Conservation (phyloP, 257 asterid genomes). For the Anisodus tanguticus region DNA sequence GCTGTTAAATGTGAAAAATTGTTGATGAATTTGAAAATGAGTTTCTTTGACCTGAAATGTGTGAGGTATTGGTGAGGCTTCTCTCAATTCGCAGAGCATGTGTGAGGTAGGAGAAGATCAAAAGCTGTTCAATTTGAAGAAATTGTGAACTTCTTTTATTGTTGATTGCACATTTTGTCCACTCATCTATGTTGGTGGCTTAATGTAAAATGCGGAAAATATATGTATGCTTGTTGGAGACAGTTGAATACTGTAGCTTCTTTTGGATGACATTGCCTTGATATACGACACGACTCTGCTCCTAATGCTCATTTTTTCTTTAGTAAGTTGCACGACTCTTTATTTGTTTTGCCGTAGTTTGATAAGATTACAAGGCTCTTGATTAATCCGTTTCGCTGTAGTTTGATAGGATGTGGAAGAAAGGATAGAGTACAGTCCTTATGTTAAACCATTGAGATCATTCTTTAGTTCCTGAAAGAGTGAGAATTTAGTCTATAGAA, state of each 20-base stretch:
- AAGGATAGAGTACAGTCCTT: not conserved
- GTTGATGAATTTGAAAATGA: constrained; percentile 5
- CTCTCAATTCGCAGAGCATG: no score
- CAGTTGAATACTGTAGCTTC: constrained; percentile 3
- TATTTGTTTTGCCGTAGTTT: not conserved
- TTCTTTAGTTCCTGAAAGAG: not conserved
- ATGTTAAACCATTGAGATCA: not conserved
- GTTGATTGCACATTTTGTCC: not conserved
- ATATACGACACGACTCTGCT: not conserved
- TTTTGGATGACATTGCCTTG: constrained; percentile 10
- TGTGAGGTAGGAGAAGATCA: no score
- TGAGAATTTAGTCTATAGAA: not conserved
- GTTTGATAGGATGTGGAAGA: not conserved
- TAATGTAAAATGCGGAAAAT: not conserved
- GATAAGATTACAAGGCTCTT: not conserved
- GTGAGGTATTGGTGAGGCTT: not conserved
- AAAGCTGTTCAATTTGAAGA: not conserved
- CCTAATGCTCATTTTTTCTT: not conserved
- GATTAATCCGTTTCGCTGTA: not conserved
- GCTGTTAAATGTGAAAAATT: no score
- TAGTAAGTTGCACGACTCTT: not conserved
- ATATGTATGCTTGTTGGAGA: not conserved
- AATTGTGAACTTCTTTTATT: not conserved
- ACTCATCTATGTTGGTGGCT: not conserved
- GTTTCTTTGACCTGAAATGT: not conserved